Evolutionary conservation across 352 stramenopile genomes (phyloP), one percentile per base, ranked within the genome.

Genomic region (Albugo laibachii): DNA sequence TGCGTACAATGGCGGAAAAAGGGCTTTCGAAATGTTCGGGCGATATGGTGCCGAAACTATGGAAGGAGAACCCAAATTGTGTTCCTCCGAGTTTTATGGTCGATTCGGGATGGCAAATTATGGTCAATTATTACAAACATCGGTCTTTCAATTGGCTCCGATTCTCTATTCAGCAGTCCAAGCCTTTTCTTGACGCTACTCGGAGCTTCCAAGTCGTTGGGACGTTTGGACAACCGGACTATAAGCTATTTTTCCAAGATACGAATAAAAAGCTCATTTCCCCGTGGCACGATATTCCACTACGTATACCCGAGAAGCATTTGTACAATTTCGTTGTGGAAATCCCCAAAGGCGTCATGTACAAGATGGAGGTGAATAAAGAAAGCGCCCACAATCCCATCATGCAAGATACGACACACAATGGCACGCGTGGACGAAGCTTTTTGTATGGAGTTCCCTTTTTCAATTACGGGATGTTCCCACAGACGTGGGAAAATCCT

Each of bases 311-410:
- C 19, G 69, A 81, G 41, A 24, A 43, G 16, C 38, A 19, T 11
- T 61, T 85, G 16, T 94, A 95, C 64, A 97, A 98, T 66, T 92
- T 98, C 44, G 79, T 99, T 18, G 95, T 96, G n/a, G 95, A 99
- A 69, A 99, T 99, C 48, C 94, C 95, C 5, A 97, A 97, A 65
- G 89, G 86, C 51, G 83, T 93, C 44, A 95, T 91, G 15, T 88
- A 95, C 44, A 99, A 99, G 71, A 98, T 99, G 92, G 96, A 99
- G 62, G 85, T 99, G 27, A 93, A 92, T 64, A 99, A 98, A 53
- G 74, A 85, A 20, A 47, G 83, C 13, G 56, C 57, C 13, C 80
- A 87, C 64, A 99, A 99, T 63, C 85, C 91, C 5, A 99, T 99
- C 65, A 95, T 91, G 66, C 95, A 99, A 63, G 96, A 99, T 69